A percentile compares a stretch with the other conserved stretches of the same genome.
These are phyloP conservation scores for Brassica napus DNA, from an alignment of 345 rosid species.

Conservation along the genomic window Da-Ae NC_063441.1:20857501-20858000, in stretches of 20 bases:
- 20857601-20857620: not conserved
- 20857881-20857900: not conserved
- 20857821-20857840: not conserved
- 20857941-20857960: not conserved
- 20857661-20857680: not conserved
- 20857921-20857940: not conserved
- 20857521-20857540: not conserved
- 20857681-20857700: not conserved
- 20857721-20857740: not conserved
- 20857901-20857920: not conserved
- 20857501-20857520: not conserved
- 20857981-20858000: not conserved
- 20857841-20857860: not conserved
- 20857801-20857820: not conserved
- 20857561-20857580: constrained; percentile 8
- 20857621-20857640: not conserved
- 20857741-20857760: not conserved
- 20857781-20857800: not conserved
- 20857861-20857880: not conserved
- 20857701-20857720: not conserved
- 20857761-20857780: not conserved
- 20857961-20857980: not conserved
- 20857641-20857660: not conserved
- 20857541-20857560: constrained; percentile 2
- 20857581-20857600: not conserved